Evolutionary conservation across 257 asterid species (phyloP).

Genomic region (Nicotiana undulata): DNA sequence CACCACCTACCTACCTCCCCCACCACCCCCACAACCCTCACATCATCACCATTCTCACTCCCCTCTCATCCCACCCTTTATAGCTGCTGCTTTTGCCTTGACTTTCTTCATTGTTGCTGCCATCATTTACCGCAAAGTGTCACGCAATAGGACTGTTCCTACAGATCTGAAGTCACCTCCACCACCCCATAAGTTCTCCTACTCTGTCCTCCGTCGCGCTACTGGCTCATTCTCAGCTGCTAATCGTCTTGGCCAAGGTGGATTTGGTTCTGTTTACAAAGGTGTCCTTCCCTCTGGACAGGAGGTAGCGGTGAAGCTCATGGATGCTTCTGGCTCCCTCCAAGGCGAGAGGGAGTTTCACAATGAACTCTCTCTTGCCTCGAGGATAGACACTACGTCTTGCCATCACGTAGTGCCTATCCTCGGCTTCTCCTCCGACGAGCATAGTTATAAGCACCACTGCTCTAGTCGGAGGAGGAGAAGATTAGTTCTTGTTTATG

Average conservation of each 20-base stretch:
- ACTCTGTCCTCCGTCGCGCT: constrained; percentile 56
- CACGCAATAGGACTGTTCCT: constrained; percentile 72
- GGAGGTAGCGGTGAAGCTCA: constrained; percentile 79
- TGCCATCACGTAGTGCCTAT: constrained; percentile 64
- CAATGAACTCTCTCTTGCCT: constrained; percentile 62
- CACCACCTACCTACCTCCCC: constrained; percentile 16
- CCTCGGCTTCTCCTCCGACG: constrained; percentile 67
- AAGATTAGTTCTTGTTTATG: constrained; percentile 59
- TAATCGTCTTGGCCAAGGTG: constrained; percentile 88
- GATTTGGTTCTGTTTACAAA: constrained; percentile 85
- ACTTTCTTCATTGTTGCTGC: constrained; percentile 37
- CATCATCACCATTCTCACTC: constrained; percentile 17
- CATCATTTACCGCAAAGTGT: constrained; percentile 52
- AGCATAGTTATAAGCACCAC: constrained; percentile 14
- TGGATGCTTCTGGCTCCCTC: constrained; percentile 54
- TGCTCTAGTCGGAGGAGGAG: constrained; percentile 33
- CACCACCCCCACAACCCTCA: constrained; percentile 25
- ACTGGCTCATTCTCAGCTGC: constrained; percentile 51
- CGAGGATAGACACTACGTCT: constrained; percentile 47
- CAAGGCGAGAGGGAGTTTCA: constrained; percentile 96
- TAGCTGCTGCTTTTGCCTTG: constrained; percentile 39
- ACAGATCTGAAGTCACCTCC: constrained; percentile 67
- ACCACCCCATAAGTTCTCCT: constrained; percentile 60
- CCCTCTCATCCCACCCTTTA: constrained; percentile 40
- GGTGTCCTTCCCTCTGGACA: constrained; percentile 78